These are phyloP conservation scores for Aspergillus sp. DNA, from an alignment of 2,329 filamentous ascomycete genomes.

Conservation along the genomic window DNA sequence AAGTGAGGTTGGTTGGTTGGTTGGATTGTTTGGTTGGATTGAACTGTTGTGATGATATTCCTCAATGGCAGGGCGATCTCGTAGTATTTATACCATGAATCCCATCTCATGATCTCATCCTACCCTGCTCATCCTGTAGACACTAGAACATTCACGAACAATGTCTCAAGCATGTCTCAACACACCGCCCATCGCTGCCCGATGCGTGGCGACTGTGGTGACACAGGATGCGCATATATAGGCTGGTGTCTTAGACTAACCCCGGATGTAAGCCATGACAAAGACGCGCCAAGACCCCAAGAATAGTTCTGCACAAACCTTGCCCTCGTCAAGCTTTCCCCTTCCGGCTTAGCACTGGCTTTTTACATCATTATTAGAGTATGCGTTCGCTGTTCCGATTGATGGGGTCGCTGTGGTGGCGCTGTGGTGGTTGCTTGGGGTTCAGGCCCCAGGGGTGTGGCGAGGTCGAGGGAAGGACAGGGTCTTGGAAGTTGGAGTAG, in stretches of 20 bases:
- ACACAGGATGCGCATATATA: neutral
- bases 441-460: neutral
- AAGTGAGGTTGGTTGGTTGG: neutral
- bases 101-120: neutral
- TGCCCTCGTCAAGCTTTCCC: neutral
- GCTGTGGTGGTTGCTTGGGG: neutral
- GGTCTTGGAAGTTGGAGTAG: too few relatives aligned
- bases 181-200: neutral
- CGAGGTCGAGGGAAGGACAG: neutral
- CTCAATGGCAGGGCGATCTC: neutral
- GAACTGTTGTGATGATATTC: neutral
- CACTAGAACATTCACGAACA: neutral
- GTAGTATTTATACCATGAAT: neutral
- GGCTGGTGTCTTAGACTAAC: neutral
- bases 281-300: neutral
- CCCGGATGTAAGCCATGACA: neutral
- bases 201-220: neutral
- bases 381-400: neutral
- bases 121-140: neutral
- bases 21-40: neutral
- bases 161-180: neutral
- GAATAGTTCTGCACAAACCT: neutral
- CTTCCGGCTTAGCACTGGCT: neutral
- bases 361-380: neutral
- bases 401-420: neutral